Percentiles rank a stretch among this genome's conserved stretches.
These are phyloP conservation scores for Gyrodon lividus DNA, from an alignment of 768 basidiomycete species.

Conservation along the genomic window DNA sequence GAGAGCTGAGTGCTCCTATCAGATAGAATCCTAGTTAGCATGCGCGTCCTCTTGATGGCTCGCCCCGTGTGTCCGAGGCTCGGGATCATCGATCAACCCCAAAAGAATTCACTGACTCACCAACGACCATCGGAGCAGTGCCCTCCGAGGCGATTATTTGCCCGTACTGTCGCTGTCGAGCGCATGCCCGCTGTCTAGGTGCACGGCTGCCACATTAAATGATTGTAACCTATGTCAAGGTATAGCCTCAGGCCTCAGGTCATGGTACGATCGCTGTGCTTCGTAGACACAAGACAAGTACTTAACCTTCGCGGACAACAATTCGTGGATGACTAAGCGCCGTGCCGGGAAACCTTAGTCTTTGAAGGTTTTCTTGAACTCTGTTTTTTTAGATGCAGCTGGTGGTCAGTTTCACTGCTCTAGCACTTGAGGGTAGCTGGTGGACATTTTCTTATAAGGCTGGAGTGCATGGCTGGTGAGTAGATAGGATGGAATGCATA, in stretches of 20 bases:
- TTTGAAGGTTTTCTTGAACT: slow-evolving; percentile 4
- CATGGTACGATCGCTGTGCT: background rate
- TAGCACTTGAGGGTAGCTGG: background rate
- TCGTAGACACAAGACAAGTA: background rate
- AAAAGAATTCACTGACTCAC: too few relatives aligned
- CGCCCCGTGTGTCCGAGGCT: too few relatives aligned
- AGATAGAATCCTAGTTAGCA: too few relatives aligned
- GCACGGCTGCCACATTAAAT: background rate
- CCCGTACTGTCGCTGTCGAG: too few relatives aligned
- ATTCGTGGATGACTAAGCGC: slow-evolving; percentile 29
- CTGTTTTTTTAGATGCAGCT: slow-evolving; percentile 1
- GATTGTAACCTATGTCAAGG: background rate
- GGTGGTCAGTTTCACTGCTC: background rate
- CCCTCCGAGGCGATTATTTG: too few relatives aligned
- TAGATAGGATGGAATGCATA: background rate
- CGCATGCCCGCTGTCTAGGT: background rate
- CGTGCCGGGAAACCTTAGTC: slow-evolving; percentile 27
- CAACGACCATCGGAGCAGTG: too few relatives aligned
- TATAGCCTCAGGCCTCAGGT: background rate
- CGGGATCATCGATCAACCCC: too few relatives aligned
- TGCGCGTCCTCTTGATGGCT: too few relatives aligned
- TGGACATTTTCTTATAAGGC: background rate
- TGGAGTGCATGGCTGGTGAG: background rate
- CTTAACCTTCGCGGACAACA: slow-evolving; percentile 27
- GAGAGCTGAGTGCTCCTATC: too few relatives aligned